Evolutionary conservation across 177 flowering plant genomes (phyloP), one percentile per base, ranked within the genome.

Genomic region (Vitis hybrid): DNA sequence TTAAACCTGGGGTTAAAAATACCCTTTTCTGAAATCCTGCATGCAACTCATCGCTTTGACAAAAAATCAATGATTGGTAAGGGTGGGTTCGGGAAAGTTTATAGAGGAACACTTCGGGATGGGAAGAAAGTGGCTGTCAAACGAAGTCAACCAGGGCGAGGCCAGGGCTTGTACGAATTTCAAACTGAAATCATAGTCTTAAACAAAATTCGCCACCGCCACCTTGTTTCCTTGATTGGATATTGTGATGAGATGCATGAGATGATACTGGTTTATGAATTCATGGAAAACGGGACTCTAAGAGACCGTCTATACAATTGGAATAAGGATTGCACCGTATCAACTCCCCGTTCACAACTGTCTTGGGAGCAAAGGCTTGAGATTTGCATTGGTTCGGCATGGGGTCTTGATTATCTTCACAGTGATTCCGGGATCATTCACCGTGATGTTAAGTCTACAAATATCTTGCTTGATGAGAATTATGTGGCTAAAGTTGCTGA

Each of bases 341-440:
- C 6, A 6, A 35, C 46, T 35, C 46, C 46, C 46, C 46, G 46
- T 1, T 35, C 64, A 7, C 6, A 14, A 12, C 27, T 68, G 48
- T 58, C 71, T 50, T 68, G 71, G 71, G 60, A 59, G 64, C 64
- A 68, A 68, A 49, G 71, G 35, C 71, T 68, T 24, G 71, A 68
- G n/a, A 68, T 68, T 68, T 68, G 70, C 32, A 58, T 68, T 18
- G 18, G 27, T 46, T 13, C 11, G 54, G 64, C 55, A 54, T 71
- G 6, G 68, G 68, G 6, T 68, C 74, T 17, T 54, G 74, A 15
- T 68, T 62, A 19, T 51, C 30, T 35, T 35, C 46, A 35, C 7
- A 35, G 46, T 35, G 46, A 35, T 35, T 5, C 46, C 46, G 46
- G 46, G 7, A 35, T 35, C 46, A 35, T 35, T 35, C 46, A 35